Evolutionary conservation across 2,329 filamentous ascomycete genomes (phyloP).

Genomic region (Leptographium lundbergii): DNA sequence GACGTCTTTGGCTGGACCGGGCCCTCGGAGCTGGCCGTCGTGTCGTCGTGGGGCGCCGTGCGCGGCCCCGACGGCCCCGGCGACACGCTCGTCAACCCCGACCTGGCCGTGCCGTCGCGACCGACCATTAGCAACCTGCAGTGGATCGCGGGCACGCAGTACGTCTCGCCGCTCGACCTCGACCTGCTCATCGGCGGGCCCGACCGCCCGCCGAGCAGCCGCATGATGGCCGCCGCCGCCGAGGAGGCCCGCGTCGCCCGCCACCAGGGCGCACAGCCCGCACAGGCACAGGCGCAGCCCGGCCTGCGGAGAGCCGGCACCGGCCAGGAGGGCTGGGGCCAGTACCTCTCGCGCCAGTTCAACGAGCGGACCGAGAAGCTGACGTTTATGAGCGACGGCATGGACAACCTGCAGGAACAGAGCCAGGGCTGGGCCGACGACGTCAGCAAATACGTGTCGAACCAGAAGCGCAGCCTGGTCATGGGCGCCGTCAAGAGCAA

Average conservation of each 20-base stretch:
- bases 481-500: constrained; percentile 56
- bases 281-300: no score
- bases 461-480: constrained; percentile 78
- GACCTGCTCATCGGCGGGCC: constrained; percentile 84
- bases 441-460: constrained; percentile 72
- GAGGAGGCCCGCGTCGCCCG: constrained; percentile 55
- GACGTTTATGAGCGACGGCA: constrained; percentile 67
- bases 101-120: constrained; percentile 59
- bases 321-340: constrained; percentile 52
- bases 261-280: constrained; percentile 13
- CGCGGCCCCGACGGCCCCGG: constrained; percentile 45
- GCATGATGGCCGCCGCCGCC: constrained; percentile 70
- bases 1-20: constrained; percentile 82
- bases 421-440: constrained; percentile 79
- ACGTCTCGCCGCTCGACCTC: constrained; percentile 75
- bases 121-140: constrained; percentile 92
- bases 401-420: constrained; percentile 70
- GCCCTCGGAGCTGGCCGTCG: constrained; percentile 68
- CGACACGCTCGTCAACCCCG: constrained; percentile 71
- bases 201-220: constrained; percentile 75
- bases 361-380: constrained; percentile 86
- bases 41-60: constrained; percentile 72
- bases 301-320: constrained; percentile 3
- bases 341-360: constrained; percentile 76
- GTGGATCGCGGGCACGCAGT: constrained; percentile 93